These are phyloP conservation scores for Fraxinus angustifolia DNA, from an alignment of 305 asterid genomes.

Conservation along the genomic window DNA sequence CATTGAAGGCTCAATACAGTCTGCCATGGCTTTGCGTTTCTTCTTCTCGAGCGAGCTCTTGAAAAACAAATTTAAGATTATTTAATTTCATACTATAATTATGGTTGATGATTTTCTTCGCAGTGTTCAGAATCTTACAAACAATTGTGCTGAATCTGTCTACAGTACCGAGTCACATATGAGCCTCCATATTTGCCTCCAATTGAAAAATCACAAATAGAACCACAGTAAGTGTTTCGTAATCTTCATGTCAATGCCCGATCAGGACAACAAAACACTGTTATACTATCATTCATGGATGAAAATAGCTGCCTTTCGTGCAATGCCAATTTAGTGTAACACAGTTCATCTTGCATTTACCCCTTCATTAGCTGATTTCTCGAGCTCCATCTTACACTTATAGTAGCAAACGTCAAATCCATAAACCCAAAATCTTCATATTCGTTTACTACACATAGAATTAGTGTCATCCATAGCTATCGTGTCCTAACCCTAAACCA, in stretches of 20 bases:
- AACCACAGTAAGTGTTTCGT: background rate
- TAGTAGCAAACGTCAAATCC: background rate
- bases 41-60: background rate
- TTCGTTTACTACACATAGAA: background rate
- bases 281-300: background rate
- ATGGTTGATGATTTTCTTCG: conserved; percentile 26
- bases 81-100: background rate
- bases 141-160: background rate
- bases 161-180: background rate
- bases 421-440: background rate
- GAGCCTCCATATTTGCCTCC: background rate
- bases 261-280: background rate
- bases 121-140: conserved; percentile 8
- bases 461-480: background rate
- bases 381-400: background rate
- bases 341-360: background rate
- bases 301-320: background rate
- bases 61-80: too few relatives aligned
- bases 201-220: background rate
- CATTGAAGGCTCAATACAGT: conserved; percentile 17
- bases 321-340: background rate
- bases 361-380: background rate
- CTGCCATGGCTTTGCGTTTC: conserved; percentile 1
- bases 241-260: background rate
- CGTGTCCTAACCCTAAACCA: background rate